phyloP scores from a whole-genome alignment of 495 filamentous ascomycete genomes.

The Hypoxylon perforatum region DNA sequence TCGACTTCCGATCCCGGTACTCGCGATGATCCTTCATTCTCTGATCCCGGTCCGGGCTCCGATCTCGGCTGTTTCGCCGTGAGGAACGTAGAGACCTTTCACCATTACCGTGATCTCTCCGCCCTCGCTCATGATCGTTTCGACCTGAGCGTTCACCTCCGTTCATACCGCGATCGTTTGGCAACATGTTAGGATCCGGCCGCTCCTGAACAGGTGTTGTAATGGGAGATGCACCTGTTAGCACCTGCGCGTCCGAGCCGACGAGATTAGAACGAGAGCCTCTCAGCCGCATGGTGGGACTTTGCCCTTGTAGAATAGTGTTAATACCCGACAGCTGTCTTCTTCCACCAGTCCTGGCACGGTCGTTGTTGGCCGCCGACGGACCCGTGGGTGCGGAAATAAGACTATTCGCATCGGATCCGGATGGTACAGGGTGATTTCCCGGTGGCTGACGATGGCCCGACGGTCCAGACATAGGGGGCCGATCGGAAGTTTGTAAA shows the following conservation, averaged over 20 bases:
- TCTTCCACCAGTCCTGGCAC: slow-evolving; percentile 53
- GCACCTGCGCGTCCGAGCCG: slow-evolving; percentile 60
- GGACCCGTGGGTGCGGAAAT: slow-evolving; percentile 61
- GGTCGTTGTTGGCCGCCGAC: slow-evolving; percentile 54
- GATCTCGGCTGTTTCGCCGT: slow-evolving; percentile 57
- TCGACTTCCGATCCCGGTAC: slow-evolving; percentile 50
- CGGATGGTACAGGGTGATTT: slow-evolving; percentile 34
- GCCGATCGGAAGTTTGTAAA: slow-evolving; percentile 43
- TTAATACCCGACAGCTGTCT: slow-evolving; percentile 64
- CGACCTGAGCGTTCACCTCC: slow-evolving; percentile 50
- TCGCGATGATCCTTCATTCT: slow-evolving; percentile 54
- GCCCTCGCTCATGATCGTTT: slow-evolving; percentile 57
- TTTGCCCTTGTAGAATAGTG: slow-evolving; percentile 58
- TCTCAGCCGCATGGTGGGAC: slow-evolving; percentile 49
- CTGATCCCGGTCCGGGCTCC: slow-evolving; percentile 51
- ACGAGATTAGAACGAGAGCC: slow-evolving; percentile 53
- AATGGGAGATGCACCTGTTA: slow-evolving; percentile 59
- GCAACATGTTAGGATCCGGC: slow-evolving; percentile 48
- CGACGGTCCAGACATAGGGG: slow-evolving; percentile 21
- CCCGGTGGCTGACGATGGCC: slow-evolving; percentile 47
- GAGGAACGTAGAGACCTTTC: slow-evolving; percentile 55
- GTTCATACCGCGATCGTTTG: slow-evolving; percentile 44
- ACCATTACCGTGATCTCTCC: slow-evolving; percentile 56
- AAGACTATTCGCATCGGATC: slow-evolving; percentile 45
- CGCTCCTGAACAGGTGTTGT: slow-evolving; percentile 59